A percentile compares a stretch with the other conserved stretches of the same genome.
phyloP scores from a whole-genome alignment of 495 filamentous ascomycete species.

The Apiosordaria backusii region DNA sequence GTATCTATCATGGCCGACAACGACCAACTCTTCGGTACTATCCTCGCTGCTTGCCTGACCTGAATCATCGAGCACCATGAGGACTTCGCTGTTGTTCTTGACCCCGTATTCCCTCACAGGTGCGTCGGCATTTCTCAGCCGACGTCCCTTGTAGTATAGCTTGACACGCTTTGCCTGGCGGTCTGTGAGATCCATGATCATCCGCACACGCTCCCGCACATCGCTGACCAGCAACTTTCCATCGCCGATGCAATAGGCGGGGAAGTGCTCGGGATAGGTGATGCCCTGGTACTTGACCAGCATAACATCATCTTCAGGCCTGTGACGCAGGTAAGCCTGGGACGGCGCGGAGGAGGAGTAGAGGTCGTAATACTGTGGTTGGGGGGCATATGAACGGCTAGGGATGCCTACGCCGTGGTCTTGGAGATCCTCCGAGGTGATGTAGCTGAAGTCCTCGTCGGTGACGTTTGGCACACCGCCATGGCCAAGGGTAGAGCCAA shows the following conservation, averaged over 20 bases:
- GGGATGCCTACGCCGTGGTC: conserved; percentile 27
- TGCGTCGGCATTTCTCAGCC: conserved; percentile 62
- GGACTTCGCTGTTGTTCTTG: conserved; percentile 73
- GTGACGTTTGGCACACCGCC: conserved; percentile 57
- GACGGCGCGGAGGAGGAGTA: conserved; percentile 26
- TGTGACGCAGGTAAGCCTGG: conserved; percentile 25
- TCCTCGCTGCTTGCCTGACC: conserved; percentile 49
- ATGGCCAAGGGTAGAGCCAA: conserved; percentile 48
- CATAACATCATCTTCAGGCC: conserved; percentile 68
- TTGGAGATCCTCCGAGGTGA: conserved; percentile 66
- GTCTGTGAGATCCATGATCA: conserved; percentile 57
- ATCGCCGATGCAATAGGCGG: conserved; percentile 76
- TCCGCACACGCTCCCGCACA: conserved; percentile 60
- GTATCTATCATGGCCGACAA: conserved; percentile 29
- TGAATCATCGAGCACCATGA: conserved; percentile 51
- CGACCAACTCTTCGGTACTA: conserved; percentile 47
- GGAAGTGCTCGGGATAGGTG: conserved; percentile 75
- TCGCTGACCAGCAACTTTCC: conserved; percentile 66
- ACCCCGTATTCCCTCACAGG: conserved; percentile 70
- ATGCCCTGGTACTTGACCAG: conserved; percentile 67
- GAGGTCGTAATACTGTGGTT: conserved; percentile 32
- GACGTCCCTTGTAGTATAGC: conserved; percentile 78
- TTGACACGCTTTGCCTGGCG: conserved; percentile 56
- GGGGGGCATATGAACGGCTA: conserved; percentile 33
- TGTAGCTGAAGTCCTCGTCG: conserved; percentile 78